Evolutionary conservation across 768 basidiomycete genomes (phyloP), one percentile per base, ranked within the genome.

Genomic region (Mycena crocata): DNA sequence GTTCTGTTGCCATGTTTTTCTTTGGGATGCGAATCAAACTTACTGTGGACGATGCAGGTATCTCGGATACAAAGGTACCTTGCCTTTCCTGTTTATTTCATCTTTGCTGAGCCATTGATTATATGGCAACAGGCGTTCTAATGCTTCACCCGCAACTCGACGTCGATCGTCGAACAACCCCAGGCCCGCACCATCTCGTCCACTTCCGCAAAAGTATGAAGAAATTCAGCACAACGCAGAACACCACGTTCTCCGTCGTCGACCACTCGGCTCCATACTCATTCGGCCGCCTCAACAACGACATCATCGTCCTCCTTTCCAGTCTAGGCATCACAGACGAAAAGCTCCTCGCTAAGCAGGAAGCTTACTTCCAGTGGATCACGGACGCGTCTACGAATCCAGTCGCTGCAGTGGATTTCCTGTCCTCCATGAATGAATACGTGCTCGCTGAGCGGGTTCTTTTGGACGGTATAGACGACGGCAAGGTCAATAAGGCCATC

Each of bases 161-260:
- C 67, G 74, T 70, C 28, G 78, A 24, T 7, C 57, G 57, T 1
- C 49, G 45, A 32, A 42, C 19, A 7, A 55, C 23, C 13, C 35
- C 37, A 13, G 46, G 30, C 5, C 17, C 84, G 49, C 82, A 81
- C 57, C 72, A 84, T 52, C 77, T 86, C 1, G 86, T 84, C 15
- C 81, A 89, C 64, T 91, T 92, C 68, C 83, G 90, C 23, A 84
- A 86, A 63, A 90, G 90, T 74, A 90, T 90, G 87, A 90, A 87
- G 73, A 92, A 92, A 70, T 91, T 92, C 76, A 82, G 77, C 12
- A 84, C 88, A 0, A 86, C 83, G 0, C 69, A 78, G 9, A 86
- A 89, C 64, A 79, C 82, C 44, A 90, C 89, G 1, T 90, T 91
- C 76, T 90, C 90, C 0, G 86, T 91, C 40, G 89, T 91, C 9